A percentile compares a stretch with the other conserved stretches of the same genome.
Evolutionary conservation across 2,329 filamentous ascomycete species (phyloP).

Genomic region (Pyrenochaeta sp.): DNA sequence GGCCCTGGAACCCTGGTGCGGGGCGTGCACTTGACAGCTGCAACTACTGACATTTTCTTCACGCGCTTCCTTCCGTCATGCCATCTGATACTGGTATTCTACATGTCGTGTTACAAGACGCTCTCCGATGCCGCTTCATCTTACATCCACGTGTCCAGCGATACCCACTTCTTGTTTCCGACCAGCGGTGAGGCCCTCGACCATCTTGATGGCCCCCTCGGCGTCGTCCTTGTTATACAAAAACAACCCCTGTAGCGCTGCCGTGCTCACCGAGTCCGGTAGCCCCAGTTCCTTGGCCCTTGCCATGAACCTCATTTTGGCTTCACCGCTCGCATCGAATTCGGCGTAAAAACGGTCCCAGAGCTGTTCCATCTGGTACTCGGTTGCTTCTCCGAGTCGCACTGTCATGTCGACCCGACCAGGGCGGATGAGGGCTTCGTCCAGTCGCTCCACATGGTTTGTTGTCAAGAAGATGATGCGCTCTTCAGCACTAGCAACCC

Average conservation of each 20-base stretch:
- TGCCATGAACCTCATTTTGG: slow-evolving; percentile 73
- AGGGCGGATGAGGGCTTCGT: slow-evolving; percentile 87
- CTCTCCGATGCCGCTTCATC: slow-evolving; percentile 19
- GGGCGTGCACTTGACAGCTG: too few species aligned
- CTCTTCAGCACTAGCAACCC: slow-evolving; percentile 93
- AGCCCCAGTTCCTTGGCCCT: slow-evolving; percentile 74
- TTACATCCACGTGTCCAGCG: slow-evolving; percentile 39
- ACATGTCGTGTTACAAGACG: slow-evolving; percentile 12
- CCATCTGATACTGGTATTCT: too few species aligned
- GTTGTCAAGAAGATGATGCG: slow-evolving; percentile 93
- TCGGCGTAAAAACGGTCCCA: slow-evolving; percentile 97
- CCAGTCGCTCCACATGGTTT: slow-evolving; percentile 89
- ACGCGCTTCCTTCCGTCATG: too few species aligned
- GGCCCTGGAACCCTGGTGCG: slow-evolving; percentile 3
- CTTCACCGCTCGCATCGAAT: slow-evolving; percentile 69
- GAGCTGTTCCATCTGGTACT: slow-evolving; percentile 82
- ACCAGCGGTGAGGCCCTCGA: slow-evolving; percentile 63
- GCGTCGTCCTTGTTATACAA: slow-evolving; percentile 93
- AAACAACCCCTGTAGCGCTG: slow-evolving; percentile 92
- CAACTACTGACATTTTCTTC: neutral
- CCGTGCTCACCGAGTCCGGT: slow-evolving; percentile 79
- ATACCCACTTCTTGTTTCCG: slow-evolving; percentile 37
- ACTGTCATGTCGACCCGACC: slow-evolving; percentile 94
- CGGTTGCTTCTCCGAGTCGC: slow-evolving; percentile 84
- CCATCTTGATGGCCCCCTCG: slow-evolving; percentile 84